Conservation (phyloP, 2,329 filamentous ascomycete genomes). For the Lasiodiplodia gonubiensis region DNA sequence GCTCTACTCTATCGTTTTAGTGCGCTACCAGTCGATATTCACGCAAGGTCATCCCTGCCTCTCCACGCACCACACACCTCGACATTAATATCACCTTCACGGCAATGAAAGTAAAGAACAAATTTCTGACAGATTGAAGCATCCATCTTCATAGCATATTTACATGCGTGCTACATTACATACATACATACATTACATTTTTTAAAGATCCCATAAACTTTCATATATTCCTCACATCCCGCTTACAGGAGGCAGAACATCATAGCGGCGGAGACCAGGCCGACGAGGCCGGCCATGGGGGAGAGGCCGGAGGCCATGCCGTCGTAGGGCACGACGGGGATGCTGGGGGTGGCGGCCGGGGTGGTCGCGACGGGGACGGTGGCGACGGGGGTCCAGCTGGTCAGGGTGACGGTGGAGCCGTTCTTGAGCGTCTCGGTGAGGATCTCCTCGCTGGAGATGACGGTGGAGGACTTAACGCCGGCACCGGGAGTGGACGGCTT, state of each 20-base stretch:
- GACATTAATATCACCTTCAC: neutral
- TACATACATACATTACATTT: slow-evolving; percentile 17
- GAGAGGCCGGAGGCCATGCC: neutral
- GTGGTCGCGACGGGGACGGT: slow-evolving; percentile 4
- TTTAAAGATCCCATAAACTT: neutral
- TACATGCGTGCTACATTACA: slow-evolving; percentile 11
- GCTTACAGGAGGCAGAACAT: slow-evolving; percentile 6
- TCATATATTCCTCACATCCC: neutral
- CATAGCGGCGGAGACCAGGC: neutral
- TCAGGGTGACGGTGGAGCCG: slow-evolving; percentile 10
- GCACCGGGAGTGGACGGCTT: neutral
- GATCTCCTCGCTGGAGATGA: neutral
- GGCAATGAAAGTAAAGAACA: neutral
- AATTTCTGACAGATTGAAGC: neutral
- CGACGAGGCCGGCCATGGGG: slow-evolving; percentile 2
- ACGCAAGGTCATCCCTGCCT: neutral
- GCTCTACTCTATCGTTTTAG: too few relatives aligned
- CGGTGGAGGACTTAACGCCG: neutral
- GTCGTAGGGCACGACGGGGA: neutral
- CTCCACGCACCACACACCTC: neutral
- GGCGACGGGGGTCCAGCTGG: neutral
- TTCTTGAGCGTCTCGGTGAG: slow-evolving; percentile 5
- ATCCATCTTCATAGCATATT: slow-evolving; percentile 12
- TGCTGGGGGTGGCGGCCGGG: slow-evolving; percentile 3
- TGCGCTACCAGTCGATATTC: too few relatives aligned